phyloP scores from a whole-genome alignment of 495 filamentous ascomycete genomes.

The Hypoxylon cercidicola region DNA sequence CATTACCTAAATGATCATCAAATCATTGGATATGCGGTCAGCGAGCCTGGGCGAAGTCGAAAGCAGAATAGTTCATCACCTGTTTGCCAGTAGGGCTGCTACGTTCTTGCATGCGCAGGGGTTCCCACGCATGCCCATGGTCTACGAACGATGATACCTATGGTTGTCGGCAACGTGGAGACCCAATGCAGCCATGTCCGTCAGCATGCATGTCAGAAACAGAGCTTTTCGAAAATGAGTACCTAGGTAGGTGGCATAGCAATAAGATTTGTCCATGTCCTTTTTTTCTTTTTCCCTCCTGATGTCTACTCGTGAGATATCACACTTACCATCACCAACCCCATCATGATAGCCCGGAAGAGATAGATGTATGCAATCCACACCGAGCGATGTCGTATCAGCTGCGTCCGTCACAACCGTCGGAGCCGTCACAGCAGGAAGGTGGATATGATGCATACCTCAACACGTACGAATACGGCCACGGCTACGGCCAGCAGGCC shows the following conservation, averaged over 20 bases:
- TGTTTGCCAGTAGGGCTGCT: conserved; percentile 21
- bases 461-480: conserved; percentile 1
- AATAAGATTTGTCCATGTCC: background rate
- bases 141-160: background rate
- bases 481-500: conserved; percentile 2
- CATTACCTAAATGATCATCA: background rate
- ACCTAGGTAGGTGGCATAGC: conserved; percentile 13
- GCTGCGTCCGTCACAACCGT: conserved; percentile 26
- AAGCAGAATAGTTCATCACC: conserved; percentile 13
- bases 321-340: background rate
- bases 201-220: conserved; percentile 23
- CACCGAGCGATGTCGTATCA: conserved; percentile 38
- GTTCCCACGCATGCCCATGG: conserved; percentile 3
- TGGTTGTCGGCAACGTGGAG: conserved; percentile 17
- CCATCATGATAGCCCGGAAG: conserved; percentile 18
- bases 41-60: conserved; percentile 23
- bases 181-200: conserved; percentile 12
- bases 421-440: conserved; percentile 16
- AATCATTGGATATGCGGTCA: conserved; percentile 21
- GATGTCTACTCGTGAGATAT: background rate
- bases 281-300: background rate
- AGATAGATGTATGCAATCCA: conserved; percentile 8
- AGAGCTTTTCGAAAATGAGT: conserved; percentile 4
- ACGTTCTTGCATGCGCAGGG: conserved; percentile 13
- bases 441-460: conserved; percentile 18